Evolutionary conservation across 169 alveolate species (phyloP), one percentile per base, ranked within the genome.

Genomic region (Theileria equi): DNA sequence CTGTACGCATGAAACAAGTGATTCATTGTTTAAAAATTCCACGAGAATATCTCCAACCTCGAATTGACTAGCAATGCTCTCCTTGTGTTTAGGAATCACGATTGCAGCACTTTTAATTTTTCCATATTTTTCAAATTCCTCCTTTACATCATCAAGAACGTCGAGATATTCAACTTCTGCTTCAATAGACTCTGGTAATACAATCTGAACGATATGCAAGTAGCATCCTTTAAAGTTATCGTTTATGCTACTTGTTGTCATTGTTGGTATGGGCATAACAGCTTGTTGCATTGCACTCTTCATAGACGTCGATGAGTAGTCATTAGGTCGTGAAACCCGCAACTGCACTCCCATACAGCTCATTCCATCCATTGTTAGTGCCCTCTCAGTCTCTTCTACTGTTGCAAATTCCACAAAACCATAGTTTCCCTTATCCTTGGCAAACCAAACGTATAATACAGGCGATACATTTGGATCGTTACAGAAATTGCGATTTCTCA

Each of bases 351-450:
- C 96, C 86, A 84, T 80, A 40, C 96, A 92, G 41, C 76, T 68
- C 92, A 93, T 89, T 4, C 96, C 96, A 47, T 93, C 97, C 92
- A 93, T 79, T 6, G 93, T 77, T 11, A 93, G 76, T 10, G 97
- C 97, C 31, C 90, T 58, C 59, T 92, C 96, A 8, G 97, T 93
- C 71, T 93, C 97, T 48, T 92, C 97, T 0, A 93, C 96, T 11
- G 96, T 88, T 13, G 91, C 89, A 67, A 93, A 93, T 57, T 93
- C 97, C 34, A 93, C 95, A 57, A 93, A 93, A 32, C 97, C 97
- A 68, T 93, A 93, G 76, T 81, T 93, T 26, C 96, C 96, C 61
- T 93, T 93, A 65, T 93, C 96, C 77, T 92, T 91, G 19, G 97
- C 95, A 62, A 93, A 93, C 97, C 97, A 93, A 13, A 93, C 97